Conservation (phyloP, 2,329 filamentous ascomycete genomes). For the Diaporthe sp. region DNA sequence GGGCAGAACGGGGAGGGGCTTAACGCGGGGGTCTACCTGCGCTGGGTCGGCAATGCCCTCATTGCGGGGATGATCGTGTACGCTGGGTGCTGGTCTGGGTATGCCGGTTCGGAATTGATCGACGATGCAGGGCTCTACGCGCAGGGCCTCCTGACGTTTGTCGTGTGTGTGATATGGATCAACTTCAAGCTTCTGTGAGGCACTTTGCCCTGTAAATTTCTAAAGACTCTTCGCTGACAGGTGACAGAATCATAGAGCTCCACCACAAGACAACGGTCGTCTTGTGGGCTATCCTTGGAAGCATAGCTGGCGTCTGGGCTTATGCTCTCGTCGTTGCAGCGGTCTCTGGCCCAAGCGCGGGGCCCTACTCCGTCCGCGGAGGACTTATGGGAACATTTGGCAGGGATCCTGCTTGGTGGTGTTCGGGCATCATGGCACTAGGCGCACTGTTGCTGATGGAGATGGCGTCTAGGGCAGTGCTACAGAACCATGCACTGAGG, state of each 20-base stretch:
- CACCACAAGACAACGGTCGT: conserved; percentile 81
- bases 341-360: conserved; percentile 67
- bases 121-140: conserved; percentile 80
- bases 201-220: background rate
- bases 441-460: conserved; percentile 75
- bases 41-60: conserved; percentile 83
- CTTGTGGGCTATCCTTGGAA: conserved; percentile 69
- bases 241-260: conserved; percentile 76
- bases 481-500: conserved; percentile 63
- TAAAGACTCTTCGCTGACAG: conserved; percentile 43
- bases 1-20: conserved; percentile 82
- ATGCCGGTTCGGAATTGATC: conserved; percentile 64
- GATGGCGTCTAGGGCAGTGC: conserved; percentile 66
- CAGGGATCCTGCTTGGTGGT: conserved; percentile 80
- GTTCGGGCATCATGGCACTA: conserved; percentile 75
- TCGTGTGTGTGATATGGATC: conserved; percentile 78
- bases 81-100: conserved; percentile 71
- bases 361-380: conserved; percentile 76
- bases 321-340: conserved; percentile 82
- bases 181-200: conserved; percentile 82
- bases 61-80: conserved; percentile 80
- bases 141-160: conserved; percentile 80
- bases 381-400: conserved; percentile 80
- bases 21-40: conserved; percentile 79
- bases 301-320: conserved; percentile 74